Evolutionary conservation across 306 rosid genomes (phyloP), one percentile per base, ranked within the genome.

Genomic region (Cicer judaicum): DNA sequence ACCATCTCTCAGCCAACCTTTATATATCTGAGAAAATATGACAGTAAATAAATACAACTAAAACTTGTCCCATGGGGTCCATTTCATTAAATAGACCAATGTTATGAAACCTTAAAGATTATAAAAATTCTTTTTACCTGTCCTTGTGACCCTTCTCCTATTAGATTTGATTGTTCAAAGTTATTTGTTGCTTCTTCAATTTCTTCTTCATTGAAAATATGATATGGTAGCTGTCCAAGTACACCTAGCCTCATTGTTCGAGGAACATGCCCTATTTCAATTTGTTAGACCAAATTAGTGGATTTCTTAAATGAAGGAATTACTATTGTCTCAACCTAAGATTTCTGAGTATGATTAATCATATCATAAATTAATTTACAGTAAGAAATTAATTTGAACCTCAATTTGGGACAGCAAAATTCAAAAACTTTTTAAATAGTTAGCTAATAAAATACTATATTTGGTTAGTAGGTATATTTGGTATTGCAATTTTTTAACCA

Each of bases 181-280:
- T 87, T 87, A 78, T 84, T 85, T 5, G 99, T 90, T 67, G 87
- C 87, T 53, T 95, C 98, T 82, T 92, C 98, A 55, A 95, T 89
- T 85, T 95, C 98, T 64, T 92, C 99, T 66, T 84, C 66, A 11
- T 97, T 84, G 85, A 92, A 95, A 66, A 81, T 83, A 4, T 81
- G 86, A 82, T 90, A 88, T 5, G 96, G 89, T 44, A 88, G 89
- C 19, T 89, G 80, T 42, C 98, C 98, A 36, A 87, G 65, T 59
- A 92, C 75, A 8, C 80, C 74, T 56, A 81, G 39, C 73, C 90
- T 86, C 89, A 77, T 74, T 59, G 90, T 86, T 78, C 87, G 96
- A 72, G 97, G 89, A 71, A 90, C 85, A 66, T 80, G 89, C 67
- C 99, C 99, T 95, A 80, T 41, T 64, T 34, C 52, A 66, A 54